phyloP scores from a whole-genome alignment of 306 rosid species.

The Medicago arabica region DNA sequence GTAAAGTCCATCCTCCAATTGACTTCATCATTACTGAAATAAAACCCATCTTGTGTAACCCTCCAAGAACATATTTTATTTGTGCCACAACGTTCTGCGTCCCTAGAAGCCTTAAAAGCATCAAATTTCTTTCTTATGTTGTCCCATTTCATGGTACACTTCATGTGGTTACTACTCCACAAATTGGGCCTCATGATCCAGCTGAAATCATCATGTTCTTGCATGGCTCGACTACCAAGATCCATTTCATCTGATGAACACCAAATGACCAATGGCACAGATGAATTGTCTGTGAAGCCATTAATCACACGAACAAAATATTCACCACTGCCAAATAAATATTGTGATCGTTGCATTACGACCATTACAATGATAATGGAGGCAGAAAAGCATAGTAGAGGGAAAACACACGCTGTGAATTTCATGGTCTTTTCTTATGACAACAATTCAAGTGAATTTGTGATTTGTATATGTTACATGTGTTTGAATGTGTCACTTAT shows the following conservation, averaged over 20 bases:
- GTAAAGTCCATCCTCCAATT: slow-evolving; percentile 75
- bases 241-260: slow-evolving; percentile 69
- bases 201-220: slow-evolving; percentile 80
- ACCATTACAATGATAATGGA: slow-evolving; percentile 35
- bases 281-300: slow-evolving; percentile 64
- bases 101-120: slow-evolving; percentile 76
- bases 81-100: slow-evolving; percentile 57
- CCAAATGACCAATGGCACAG: slow-evolving; percentile 83
- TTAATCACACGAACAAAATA: slow-evolving; percentile 64
- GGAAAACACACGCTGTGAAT: background rate
- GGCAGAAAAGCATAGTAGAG: slow-evolving; percentile 3
- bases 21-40: slow-evolving; percentile 75
- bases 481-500: background rate
- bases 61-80: slow-evolving; percentile 65
- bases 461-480: background rate
- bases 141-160: slow-evolving; percentile 79
- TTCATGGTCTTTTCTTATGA: slow-evolving; percentile 15
- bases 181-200: slow-evolving; percentile 59
- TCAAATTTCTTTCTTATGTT: slow-evolving; percentile 62
- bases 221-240: slow-evolving; percentile 77
- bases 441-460: too few relatives aligned
- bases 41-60: slow-evolving; percentile 77
- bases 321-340: slow-evolving; percentile 42
- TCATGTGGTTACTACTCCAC: slow-evolving; percentile 57
- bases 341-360: slow-evolving; percentile 31